phyloP scores from a whole-genome alignment of 1,284 basidiomycete genomes.

The Austropuccinia psidii region DNA sequence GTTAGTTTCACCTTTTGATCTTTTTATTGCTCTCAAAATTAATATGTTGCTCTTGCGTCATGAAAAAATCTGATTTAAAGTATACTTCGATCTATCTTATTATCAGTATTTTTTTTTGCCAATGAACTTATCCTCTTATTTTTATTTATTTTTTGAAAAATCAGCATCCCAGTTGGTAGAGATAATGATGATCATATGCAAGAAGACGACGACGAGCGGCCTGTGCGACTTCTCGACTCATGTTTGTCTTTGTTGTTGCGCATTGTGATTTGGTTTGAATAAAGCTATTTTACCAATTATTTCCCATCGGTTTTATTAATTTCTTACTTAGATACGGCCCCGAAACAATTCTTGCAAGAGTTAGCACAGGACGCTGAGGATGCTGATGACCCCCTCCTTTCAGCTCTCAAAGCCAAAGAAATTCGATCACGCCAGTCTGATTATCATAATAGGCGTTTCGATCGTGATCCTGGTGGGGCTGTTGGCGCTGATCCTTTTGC shows the following conservation, averaged over 20 bases:
- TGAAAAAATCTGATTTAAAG: background rate
- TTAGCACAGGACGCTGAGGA: slow-evolving; percentile 89
- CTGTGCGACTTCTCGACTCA: slow-evolving; percentile 36
- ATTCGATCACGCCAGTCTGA: slow-evolving; percentile 89
- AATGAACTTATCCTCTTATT: background rate
- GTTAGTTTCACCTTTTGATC: background rate
- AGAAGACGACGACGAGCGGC: slow-evolving; percentile 39
- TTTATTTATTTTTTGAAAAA: background rate
- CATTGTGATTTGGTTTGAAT: background rate
- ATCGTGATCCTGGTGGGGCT: slow-evolving; percentile 54
- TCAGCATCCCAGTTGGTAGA: slow-evolving; percentile 27
- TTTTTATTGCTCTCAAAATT: no score
- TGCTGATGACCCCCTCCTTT: slow-evolving; percentile 82
- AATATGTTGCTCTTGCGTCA: no score
- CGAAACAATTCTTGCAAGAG: slow-evolving; percentile 89
- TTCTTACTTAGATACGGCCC: slow-evolving; percentile 60
- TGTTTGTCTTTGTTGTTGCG: slow-evolving; percentile 11
- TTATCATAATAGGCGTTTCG: slow-evolving; percentile 88
- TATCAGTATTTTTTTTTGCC: background rate
- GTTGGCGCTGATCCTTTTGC: slow-evolving; percentile 67
- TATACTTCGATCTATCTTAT: background rate
- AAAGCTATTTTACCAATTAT: no score
- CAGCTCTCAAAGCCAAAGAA: slow-evolving; percentile 83
- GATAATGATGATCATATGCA: slow-evolving; percentile 25
- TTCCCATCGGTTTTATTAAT: background rate